phyloP scores from a whole-genome alignment of 257 asterid genomes.

The Solanum infundibuliforme region DNA sequence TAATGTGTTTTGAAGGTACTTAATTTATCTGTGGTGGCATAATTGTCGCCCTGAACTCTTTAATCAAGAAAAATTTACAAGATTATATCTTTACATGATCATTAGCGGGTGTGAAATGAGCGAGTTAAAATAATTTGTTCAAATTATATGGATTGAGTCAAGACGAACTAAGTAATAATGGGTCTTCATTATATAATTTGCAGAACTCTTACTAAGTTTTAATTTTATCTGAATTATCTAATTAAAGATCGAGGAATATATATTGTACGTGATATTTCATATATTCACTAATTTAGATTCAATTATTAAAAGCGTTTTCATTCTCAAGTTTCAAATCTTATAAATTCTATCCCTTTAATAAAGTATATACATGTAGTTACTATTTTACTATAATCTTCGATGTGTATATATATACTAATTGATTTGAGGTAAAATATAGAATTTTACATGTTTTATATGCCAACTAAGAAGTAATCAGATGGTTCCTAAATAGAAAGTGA shows the following conservation, averaged over 20 bases:
- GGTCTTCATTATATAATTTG: not conserved
- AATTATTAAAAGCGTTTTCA: no score
- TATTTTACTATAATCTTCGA: not conserved
- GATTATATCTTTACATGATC: no score
- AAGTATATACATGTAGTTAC: not conserved
- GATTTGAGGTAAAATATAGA: not conserved
- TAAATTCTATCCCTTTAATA: not conserved
- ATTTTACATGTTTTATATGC: not conserved
- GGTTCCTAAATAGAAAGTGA: not conserved
- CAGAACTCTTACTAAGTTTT: not conserved
- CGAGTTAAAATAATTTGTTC: not conserved
- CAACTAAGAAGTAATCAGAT: not conserved
- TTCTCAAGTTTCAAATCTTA: no score
- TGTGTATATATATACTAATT: not conserved
- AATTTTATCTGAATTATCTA: not conserved
- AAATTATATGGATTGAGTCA: not conserved
- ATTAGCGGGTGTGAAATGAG: not conserved
- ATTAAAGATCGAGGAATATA: not conserved
- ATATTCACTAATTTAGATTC: not conserved
- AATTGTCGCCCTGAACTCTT: not conserved
- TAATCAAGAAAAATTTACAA: not conserved
- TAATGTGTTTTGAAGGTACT: not conserved
- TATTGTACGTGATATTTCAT: not conserved
- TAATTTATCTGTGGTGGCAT: not conserved
- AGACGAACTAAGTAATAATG: not conserved